Conservation (phyloP, 179 eudicot species). For the Corrigiola litoralis region DNA sequence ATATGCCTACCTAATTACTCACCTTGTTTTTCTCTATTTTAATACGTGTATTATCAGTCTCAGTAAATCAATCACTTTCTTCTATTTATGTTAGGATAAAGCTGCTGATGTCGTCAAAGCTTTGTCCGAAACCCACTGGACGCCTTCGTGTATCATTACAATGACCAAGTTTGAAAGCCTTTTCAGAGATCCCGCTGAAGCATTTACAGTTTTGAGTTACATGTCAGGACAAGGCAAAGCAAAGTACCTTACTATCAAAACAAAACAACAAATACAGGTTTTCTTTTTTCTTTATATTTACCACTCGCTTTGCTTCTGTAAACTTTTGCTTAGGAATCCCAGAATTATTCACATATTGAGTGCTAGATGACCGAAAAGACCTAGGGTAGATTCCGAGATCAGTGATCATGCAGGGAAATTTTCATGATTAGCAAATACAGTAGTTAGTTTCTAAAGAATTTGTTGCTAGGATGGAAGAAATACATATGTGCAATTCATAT, state of each 20-base stretch:
- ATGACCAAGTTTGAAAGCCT: constrained; percentile 54
- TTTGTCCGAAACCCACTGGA: constrained; percentile 72
- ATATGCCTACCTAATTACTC: background rate
- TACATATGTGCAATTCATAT: no score
- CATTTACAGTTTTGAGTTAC: constrained; percentile 58
- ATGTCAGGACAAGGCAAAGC: constrained; percentile 59
- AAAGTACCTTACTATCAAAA: constrained; percentile 41
- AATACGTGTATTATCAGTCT: background rate
- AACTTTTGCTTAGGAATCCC: no score
- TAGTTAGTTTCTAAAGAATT: no score
- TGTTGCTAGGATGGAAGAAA: no score
- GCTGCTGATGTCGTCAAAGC: constrained; percentile 41
- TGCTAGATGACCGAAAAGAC: no score
- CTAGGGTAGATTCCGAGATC: no score
- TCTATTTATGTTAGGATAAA: constrained; percentile 41
- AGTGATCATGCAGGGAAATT: no score
- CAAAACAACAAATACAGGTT: constrained; percentile 59
- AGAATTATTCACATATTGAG: no score
- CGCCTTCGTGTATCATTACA: constrained; percentile 68
- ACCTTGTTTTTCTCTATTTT: background rate
- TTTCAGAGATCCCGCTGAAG: constrained; percentile 53
- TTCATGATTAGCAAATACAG: no score
- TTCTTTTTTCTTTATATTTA: background rate
- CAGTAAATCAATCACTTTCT: background rate
- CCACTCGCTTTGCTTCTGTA: background rate